Conservation (phyloP, 768 basidiomycete genomes). For the Serpula lacrymans region DNA sequence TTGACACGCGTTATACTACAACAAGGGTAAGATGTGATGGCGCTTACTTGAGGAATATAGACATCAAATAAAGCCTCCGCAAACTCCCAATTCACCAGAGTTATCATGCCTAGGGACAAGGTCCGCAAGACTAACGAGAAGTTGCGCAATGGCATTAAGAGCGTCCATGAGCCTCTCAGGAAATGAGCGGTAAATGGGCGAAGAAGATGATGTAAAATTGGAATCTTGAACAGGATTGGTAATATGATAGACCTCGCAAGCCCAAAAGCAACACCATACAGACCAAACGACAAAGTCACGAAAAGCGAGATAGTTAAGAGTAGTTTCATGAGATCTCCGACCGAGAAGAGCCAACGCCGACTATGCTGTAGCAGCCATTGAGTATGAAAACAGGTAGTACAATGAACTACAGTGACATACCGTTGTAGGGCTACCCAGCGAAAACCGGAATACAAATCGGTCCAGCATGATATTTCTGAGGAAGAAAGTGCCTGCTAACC, state of each 20-base stretch:
- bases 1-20: neutral
- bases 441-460: conserved; percentile 50
- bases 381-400: too few species aligned
- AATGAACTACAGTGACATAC: too few species aligned
- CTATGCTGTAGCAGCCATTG: too few species aligned
- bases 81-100: conserved; percentile 60
- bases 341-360: too few species aligned
- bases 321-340: conserved; percentile 15
- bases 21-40: neutral
- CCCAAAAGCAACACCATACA: conserved; percentile 45
- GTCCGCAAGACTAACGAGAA: conserved; percentile 42
- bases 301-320: conserved; percentile 41
- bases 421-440: too few species aligned
- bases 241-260: conserved; percentile 42
- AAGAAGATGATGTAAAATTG: conserved; percentile 47
- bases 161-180: conserved; percentile 51
- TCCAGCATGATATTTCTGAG: conserved; percentile 63
- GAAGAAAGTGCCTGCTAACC: conserved; percentile 43
- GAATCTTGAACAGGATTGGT: conserved; percentile 54
- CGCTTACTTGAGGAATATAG: conserved; percentile 54
- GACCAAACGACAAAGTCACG: conserved; percentile 32
- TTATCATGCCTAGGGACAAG: conserved; percentile 50
- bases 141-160: conserved; percentile 47
- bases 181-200: conserved; percentile 66
- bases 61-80: conserved; percentile 58